Evolutionary conservation across 2,329 filamentous ascomycete genomes (phyloP).

Genomic region (Celoporthe dispersa): DNA sequence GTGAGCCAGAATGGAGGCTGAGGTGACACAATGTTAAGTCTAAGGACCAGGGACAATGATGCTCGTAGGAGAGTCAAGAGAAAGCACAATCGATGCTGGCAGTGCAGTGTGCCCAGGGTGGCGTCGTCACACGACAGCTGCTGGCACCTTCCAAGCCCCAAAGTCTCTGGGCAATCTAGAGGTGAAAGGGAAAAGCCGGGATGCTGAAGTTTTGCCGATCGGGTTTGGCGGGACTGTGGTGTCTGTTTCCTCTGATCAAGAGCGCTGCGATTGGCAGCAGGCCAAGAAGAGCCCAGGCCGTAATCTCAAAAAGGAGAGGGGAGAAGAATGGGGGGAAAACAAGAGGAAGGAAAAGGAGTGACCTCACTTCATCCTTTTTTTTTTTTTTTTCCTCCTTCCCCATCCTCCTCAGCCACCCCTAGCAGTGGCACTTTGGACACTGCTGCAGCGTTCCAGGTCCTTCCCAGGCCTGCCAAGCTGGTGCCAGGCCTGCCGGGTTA

Average conservation of each 20-base stretch:
- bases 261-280: background rate
- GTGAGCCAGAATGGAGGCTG: background rate
- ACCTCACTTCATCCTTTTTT: background rate
- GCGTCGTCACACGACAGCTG: background rate
- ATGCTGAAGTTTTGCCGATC: background rate
- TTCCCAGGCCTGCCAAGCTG: too few relatives aligned
- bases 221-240: background rate
- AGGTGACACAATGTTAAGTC: background rate
- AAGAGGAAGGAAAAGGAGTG: background rate
- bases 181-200: background rate
- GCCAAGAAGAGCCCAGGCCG: background rate
- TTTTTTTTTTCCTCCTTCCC: background rate
- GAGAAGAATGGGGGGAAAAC: background rate
- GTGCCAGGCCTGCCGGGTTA: too few relatives aligned
- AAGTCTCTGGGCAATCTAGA: background rate
- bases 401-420: background rate
- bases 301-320: background rate
- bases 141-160: slow-evolving; percentile 1
- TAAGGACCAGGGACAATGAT: background rate
- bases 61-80: background rate
- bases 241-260: background rate
- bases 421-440: background rate
- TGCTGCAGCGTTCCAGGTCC: background rate
- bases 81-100: slow-evolving; percentile 20
- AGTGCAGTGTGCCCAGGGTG: background rate